phyloP scores from a whole-genome alignment of 1,139 yeast genomes.

The Saccharomyces uvarum region DNA sequence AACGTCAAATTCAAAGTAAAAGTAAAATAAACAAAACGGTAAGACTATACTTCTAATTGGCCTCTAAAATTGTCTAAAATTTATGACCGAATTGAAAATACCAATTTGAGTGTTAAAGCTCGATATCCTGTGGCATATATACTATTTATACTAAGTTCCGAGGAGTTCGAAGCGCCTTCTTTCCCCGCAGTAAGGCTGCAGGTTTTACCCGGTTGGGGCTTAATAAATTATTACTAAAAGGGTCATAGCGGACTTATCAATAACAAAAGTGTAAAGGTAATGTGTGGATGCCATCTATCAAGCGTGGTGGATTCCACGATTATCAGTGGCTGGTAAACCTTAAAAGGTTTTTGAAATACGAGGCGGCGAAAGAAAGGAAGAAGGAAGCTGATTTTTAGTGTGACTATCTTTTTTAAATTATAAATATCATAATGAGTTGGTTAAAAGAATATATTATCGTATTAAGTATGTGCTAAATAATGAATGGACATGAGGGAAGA shows the following conservation, averaged over 20 bases:
- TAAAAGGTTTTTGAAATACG: too few relatives aligned
- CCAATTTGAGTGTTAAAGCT: background rate
- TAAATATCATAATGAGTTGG: background rate
- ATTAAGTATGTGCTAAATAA: background rate
- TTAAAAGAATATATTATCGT: slow-evolving; percentile 1
- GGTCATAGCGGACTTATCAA: background rate
- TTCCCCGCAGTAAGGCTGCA: background rate
- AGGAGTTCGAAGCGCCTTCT: background rate
- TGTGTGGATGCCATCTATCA: background rate
- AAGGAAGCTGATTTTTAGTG: background rate
- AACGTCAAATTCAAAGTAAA: background rate
- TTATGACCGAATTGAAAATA: background rate
- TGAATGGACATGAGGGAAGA: background rate
- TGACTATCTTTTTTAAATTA: background rate
- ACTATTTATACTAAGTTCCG: background rate
- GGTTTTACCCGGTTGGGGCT: background rate
- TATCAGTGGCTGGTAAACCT: background rate
- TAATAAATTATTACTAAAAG: background rate
- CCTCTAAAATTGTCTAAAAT: background rate
- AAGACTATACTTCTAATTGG: background rate
- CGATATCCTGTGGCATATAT: background rate
- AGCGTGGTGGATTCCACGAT: background rate
- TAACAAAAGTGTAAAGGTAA: background rate
- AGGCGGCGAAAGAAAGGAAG: too few relatives aligned
- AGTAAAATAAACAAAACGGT: background rate